phyloP scores from a whole-genome alignment of 2,329 filamentous ascomycete species.

The Aspergillus sp. region DNA sequence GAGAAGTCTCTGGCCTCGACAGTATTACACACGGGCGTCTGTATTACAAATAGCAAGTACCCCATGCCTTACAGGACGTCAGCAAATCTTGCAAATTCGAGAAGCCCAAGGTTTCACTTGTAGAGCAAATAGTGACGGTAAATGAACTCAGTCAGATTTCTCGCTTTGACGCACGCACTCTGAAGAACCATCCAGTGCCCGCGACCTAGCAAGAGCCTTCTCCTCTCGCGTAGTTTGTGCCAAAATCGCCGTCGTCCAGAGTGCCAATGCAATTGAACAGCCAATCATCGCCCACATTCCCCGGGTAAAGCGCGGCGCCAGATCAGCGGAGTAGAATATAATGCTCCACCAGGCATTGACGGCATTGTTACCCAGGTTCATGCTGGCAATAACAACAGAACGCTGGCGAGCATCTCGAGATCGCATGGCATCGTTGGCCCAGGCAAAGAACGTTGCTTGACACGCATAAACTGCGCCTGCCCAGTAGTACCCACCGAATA shows the following conservation, averaged over 20 bases:
- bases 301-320: constrained; percentile 66
- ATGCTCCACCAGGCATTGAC: constrained; percentile 74
- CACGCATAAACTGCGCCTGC: constrained; percentile 70
- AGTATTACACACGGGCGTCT: no score
- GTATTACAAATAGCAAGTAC: no score
- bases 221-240: neutral
- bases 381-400: constrained; percentile 67
- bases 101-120: neutral
- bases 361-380: constrained; percentile 69
- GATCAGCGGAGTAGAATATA: constrained; percentile 66
- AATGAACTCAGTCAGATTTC: neutral
- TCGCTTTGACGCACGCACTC: neutral
- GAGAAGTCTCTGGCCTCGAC: no score
- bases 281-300: constrained; percentile 35
- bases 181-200: neutral
- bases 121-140: neutral
- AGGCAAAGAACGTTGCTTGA: constrained; percentile 73
- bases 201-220: neutral
- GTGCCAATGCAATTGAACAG: constrained; percentile 1
- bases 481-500: constrained; percentile 69
- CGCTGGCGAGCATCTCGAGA: constrained; percentile 63
- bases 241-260: neutral
- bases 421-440: constrained; percentile 70
- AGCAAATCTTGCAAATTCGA: neutral
- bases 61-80: no score